Evolutionary conservation across 345 rosid species (phyloP).

Genomic region (Psidium guajava): DNA sequence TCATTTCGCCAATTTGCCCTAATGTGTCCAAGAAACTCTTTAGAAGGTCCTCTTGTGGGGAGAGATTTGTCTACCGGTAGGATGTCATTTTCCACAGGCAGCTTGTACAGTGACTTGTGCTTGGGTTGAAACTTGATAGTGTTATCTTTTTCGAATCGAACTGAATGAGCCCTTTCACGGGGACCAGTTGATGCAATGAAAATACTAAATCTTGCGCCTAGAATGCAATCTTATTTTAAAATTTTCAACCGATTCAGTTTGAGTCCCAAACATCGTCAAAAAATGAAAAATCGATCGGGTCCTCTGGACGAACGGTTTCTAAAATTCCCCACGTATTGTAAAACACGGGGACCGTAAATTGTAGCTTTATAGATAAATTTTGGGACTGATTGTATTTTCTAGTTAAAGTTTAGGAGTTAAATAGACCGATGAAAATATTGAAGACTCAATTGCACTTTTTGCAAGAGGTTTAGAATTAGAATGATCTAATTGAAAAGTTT

Average conservation of each 20-base stretch:
- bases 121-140: not conserved
- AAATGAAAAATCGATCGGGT: not conserved
- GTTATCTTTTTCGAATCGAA: not conserved
- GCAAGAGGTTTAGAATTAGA: not conserved
- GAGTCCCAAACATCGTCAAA: not conserved
- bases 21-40: not conserved
- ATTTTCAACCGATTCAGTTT: not conserved
- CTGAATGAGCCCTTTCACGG: not conserved
- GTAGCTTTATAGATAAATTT: not conserved
- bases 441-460: not conserved
- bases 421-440: too few relatives aligned
- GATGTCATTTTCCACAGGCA: not conserved
- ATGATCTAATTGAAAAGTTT: not conserved
- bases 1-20: not conserved
- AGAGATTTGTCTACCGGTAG: not conserved
- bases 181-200: not conserved
- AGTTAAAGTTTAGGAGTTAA: too few relatives aligned
- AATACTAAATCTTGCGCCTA: not conserved
- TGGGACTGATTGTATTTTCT: not conserved
- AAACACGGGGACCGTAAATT: not conserved
- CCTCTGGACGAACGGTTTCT: rapidly evolving
- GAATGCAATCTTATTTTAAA: not conserved
- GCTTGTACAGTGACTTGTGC: not conserved
- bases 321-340: not conserved
- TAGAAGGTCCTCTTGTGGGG: not conserved